A percentile compares a stretch with the other conserved stretches of the same genome.
Evolutionary conservation across 257 asterid genomes (phyloP).

Genomic region (Solanum raphanifolium): DNA sequence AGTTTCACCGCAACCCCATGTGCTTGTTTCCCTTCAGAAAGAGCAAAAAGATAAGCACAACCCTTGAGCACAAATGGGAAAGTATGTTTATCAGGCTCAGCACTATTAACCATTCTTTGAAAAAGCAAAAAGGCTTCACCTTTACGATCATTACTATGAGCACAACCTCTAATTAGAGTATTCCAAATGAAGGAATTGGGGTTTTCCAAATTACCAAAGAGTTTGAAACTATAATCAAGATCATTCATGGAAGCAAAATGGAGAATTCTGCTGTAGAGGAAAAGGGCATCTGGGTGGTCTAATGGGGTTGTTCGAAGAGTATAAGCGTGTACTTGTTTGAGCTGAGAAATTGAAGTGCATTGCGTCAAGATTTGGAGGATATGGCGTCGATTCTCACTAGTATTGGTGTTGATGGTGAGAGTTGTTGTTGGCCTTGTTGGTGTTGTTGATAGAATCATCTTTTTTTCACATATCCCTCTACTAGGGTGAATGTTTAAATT

Average conservation of each 20-base stretch:
- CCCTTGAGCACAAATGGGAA: constrained; percentile 68
- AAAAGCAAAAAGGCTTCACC: constrained; percentile 32
- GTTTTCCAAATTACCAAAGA: constrained; percentile 31
- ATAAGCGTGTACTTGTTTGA: constrained; percentile 63
- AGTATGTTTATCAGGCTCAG: constrained; percentile 67
- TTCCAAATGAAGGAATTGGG: constrained; percentile 51
- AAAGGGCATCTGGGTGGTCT: constrained; percentile 22
- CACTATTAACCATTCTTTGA: constrained; percentile 19
- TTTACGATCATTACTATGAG: constrained; percentile 41
- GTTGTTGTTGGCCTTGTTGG: constrained; percentile 14
- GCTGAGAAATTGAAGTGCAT: constrained; percentile 41
- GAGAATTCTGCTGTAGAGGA: constrained; percentile 37
- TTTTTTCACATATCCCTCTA: background rate
- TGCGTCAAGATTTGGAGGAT: constrained; percentile 33
- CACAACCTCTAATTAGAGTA: constrained; percentile 55
- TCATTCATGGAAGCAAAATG: constrained; percentile 43
- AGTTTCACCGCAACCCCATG: constrained; percentile 53
- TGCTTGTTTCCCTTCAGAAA: constrained; percentile 50
- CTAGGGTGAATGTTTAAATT: background rate
- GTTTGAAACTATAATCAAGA: constrained; percentile 26
- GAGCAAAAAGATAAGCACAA: constrained; percentile 51
- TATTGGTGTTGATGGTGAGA: constrained; percentile 12
- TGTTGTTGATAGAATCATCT: background rate
- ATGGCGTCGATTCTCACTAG: constrained; percentile 25
- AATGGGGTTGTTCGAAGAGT: constrained; percentile 36